Conservation (phyloP, 1,139 yeast species). For the Magnusiomyces suaveolens region DNA sequence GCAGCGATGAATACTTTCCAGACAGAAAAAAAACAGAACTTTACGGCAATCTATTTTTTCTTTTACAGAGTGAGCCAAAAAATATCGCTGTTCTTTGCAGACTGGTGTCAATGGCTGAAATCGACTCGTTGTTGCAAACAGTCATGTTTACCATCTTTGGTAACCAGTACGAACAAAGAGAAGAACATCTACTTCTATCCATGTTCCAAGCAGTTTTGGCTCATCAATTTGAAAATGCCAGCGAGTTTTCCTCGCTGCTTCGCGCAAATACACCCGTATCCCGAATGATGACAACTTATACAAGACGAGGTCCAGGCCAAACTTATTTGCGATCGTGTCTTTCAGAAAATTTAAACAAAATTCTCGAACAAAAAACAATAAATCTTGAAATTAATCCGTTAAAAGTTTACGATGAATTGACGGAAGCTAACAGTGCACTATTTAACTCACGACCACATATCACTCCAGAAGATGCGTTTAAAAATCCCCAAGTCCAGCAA, state of each 20-base stretch:
- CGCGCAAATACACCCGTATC: slow-evolving; percentile 38
- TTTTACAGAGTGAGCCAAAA: slow-evolving; percentile 35
- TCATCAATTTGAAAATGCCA: slow-evolving; percentile 32
- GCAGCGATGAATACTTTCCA: slow-evolving; percentile 20
- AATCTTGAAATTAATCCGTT: slow-evolving; percentile 34
- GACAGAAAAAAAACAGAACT: slow-evolving; percentile 28
- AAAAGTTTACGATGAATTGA: slow-evolving; percentile 31
- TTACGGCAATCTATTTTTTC: slow-evolving; percentile 34
- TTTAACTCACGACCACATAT: slow-evolving; percentile 19
- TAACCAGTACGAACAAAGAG: slow-evolving; percentile 37
- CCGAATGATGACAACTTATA: slow-evolving; percentile 38
- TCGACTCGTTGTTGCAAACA: slow-evolving; percentile 35
- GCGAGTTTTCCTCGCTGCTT: slow-evolving; percentile 33
- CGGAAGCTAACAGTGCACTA: slow-evolving; percentile 22
- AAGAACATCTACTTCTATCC: slow-evolving; percentile 34
- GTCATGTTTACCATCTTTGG: slow-evolving; percentile 40
- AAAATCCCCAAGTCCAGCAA: slow-evolving; percentile 27
- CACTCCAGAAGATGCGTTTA: slow-evolving; percentile 30
- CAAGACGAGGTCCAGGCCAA: slow-evolving; percentile 38
- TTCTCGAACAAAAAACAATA: slow-evolving; percentile 28
- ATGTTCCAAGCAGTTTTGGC: slow-evolving; percentile 37
- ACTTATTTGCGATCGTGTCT: slow-evolving; percentile 33
- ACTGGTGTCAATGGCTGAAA: slow-evolving; percentile 34
- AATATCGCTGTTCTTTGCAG: slow-evolving; percentile 34
- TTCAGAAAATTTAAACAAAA: slow-evolving; percentile 27